phyloP scores from a whole-genome alignment of 1,139 yeast species.

The Suhomyces panamericanus region DNA sequence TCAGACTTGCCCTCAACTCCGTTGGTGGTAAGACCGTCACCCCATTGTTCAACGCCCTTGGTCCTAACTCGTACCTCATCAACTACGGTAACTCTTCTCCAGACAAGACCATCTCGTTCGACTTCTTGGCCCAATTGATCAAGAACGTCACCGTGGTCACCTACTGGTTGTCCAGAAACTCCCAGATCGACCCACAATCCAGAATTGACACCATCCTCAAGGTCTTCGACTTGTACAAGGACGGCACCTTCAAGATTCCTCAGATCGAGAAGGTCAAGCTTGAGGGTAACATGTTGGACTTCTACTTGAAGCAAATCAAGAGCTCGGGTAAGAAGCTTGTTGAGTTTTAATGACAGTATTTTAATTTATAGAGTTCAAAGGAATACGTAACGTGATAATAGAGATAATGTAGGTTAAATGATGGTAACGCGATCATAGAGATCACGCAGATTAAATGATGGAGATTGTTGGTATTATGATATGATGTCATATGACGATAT shows the following conservation, averaged over 20 bases:
- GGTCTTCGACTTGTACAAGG: conserved; percentile 16
- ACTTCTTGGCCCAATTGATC: conserved; percentile 19
- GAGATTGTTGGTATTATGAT: too few species aligned
- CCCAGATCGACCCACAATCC: conserved; percentile 18
- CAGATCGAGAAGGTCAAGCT: conserved; percentile 10
- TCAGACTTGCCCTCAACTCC: conserved; percentile 35
- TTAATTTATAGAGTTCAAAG: too few species aligned
- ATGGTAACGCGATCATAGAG: too few species aligned
- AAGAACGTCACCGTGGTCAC: conserved; percentile 21
- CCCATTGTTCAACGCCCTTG: conserved; percentile 26
- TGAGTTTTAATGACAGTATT: conserved; percentile 2
- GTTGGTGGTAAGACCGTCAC: conserved; percentile 32
- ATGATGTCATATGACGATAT: too few species aligned
- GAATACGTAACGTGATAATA: too few species aligned
- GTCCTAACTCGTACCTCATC: conserved; percentile 27
- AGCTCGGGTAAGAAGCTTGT: conserved; percentile 11
- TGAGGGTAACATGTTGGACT: conserved; percentile 9
- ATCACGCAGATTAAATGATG: too few species aligned
- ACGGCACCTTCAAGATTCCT: conserved; percentile 15
- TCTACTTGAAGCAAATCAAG: conserved; percentile 5
- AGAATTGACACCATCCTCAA: conserved; percentile 17
- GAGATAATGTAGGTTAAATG: too few species aligned
- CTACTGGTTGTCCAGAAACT: conserved; percentile 23
- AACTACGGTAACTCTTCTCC: conserved; percentile 30
- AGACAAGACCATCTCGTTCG: conserved; percentile 13